phyloP scores from a whole-genome alignment of 2,329 filamentous ascomycete genomes.

The Fusarium sp. region DNA sequence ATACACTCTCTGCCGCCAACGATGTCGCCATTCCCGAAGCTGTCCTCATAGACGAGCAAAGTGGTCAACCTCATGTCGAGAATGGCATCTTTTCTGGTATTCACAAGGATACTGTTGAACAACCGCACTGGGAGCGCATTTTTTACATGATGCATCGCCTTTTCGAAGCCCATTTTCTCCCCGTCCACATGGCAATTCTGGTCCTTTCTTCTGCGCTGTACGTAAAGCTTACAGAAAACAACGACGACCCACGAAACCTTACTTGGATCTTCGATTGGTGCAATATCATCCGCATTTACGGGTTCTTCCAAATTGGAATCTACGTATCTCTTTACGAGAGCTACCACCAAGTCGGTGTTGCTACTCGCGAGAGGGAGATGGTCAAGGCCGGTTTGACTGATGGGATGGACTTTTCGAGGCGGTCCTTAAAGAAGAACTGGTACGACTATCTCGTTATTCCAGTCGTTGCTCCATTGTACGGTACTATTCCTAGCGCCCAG shows the following conservation, averaged over 20 bases:
- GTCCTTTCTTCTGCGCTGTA: conserved; percentile 72
- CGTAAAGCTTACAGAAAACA: conserved; percentile 63
- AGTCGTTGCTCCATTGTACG: conserved; percentile 74
- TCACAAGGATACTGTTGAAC: conserved; percentile 62
- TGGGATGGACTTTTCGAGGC: conserved; percentile 73
- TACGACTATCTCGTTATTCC: conserved; percentile 75
- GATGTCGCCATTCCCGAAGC: conserved; percentile 62
- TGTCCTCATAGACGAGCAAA: conserved; percentile 54
- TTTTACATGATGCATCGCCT: conserved; percentile 72
- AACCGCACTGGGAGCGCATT: conserved; percentile 66
- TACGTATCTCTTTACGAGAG: conserved; percentile 76
- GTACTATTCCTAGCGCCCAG: conserved; percentile 74
- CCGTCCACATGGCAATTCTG: conserved; percentile 74
- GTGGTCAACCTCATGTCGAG: conserved; percentile 55
- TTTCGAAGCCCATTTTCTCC: conserved; percentile 80
- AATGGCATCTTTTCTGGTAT: conserved; percentile 68
- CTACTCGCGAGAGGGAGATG: conserved; percentile 74
- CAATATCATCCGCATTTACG: conserved; percentile 68
- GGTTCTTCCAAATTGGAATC: conserved; percentile 71
- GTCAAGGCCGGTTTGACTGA: conserved; percentile 70
- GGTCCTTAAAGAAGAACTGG: conserved; percentile 66
- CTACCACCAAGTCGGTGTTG: conserved; percentile 72
- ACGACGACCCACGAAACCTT: conserved; percentile 64
- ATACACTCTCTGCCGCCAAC: conserved; percentile 56
- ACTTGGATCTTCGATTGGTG: conserved; percentile 70